Conservation (phyloP, 169 alveolate genomes). For the Plasmodium gonderi region DNA sequence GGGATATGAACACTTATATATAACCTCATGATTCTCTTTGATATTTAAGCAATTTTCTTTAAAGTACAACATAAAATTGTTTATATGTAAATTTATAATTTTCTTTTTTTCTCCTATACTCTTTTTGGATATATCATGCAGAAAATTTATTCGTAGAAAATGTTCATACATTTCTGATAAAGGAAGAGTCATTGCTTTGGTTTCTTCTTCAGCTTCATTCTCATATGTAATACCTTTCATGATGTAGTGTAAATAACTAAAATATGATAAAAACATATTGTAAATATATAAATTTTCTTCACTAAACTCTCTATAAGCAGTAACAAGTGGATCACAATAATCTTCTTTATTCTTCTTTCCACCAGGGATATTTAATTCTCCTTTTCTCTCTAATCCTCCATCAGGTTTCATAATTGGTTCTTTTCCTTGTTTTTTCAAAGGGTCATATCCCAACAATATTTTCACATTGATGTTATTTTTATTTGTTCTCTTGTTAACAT, state of each 20-base stretch:
- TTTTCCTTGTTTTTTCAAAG: conserved; percentile 5
- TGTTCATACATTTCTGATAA: background rate
- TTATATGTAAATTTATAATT: conserved; percentile 8
- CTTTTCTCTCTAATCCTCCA: background rate
- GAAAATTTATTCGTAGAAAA: background rate
- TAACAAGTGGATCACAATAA: background rate
- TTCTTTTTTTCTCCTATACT: background rate
- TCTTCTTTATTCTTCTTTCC: conserved; percentile 18
- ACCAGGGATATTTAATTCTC: conserved; percentile 17
- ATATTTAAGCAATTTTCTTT: conserved; percentile 22
- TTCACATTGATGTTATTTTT: background rate
- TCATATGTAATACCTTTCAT: background rate
- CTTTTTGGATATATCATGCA: background rate
- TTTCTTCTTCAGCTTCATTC: background rate
- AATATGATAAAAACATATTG: conserved; percentile 31
- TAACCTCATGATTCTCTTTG: background rate
- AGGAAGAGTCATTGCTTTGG: background rate
- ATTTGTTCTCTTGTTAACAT: conserved; percentile 10
- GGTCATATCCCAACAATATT: conserved; percentile 50
- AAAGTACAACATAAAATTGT: conserved; percentile 32
- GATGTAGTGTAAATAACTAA: conserved; percentile 24
- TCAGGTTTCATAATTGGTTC: background rate
- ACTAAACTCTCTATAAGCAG: conserved; percentile 61
- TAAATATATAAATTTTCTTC: conserved; percentile 39
- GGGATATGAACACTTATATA: conserved; percentile 29